phyloP scores from a whole-genome alignment of 1,284 basidiomycete species.

The Leccinum laetum region DNA sequence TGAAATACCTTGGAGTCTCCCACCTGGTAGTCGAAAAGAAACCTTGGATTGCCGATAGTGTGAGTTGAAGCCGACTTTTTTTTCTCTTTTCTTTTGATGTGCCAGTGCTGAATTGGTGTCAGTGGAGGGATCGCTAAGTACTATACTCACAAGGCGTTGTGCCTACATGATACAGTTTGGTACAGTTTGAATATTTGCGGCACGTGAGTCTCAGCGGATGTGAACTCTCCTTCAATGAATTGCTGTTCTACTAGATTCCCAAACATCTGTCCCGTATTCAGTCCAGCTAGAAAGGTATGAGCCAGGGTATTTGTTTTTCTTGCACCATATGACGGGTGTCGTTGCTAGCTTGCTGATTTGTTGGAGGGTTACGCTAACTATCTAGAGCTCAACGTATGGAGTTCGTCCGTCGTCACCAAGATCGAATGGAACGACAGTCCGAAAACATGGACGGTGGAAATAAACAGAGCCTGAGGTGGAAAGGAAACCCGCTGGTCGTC shows the following conservation, averaged over 20 bases:
- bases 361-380: conserved; percentile 55
- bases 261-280: conserved; percentile 39
- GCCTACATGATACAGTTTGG: conserved; percentile 29
- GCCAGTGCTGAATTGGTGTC: neutral
- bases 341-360: conserved; percentile 54
- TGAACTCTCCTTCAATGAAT: neutral
- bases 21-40: conserved; percentile 37
- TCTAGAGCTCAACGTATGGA: conserved; percentile 62
- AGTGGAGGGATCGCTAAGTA: conserved; percentile 33
- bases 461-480: conserved; percentile 23
- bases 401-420: conserved; percentile 40
- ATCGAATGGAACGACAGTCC: conserved; percentile 36
- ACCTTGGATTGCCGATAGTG: conserved; percentile 35
- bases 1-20: conserved; percentile 37
- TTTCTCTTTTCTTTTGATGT: neutral
- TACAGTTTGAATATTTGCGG: conserved; percentile 19
- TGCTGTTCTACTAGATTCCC: conserved; percentile 31
- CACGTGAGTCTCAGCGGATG: conserved; percentile 15
- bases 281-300: conserved; percentile 35
- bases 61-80: conserved; percentile 2
- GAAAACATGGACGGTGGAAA: conserved; percentile 38
- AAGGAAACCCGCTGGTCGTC: conserved; percentile 31
- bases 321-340: neutral
- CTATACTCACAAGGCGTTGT: conserved; percentile 31
- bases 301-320: neutral